Evolutionary conservation across 331 rosid genomes (phyloP).

Genomic region (Dryas integrifolia): DNA sequence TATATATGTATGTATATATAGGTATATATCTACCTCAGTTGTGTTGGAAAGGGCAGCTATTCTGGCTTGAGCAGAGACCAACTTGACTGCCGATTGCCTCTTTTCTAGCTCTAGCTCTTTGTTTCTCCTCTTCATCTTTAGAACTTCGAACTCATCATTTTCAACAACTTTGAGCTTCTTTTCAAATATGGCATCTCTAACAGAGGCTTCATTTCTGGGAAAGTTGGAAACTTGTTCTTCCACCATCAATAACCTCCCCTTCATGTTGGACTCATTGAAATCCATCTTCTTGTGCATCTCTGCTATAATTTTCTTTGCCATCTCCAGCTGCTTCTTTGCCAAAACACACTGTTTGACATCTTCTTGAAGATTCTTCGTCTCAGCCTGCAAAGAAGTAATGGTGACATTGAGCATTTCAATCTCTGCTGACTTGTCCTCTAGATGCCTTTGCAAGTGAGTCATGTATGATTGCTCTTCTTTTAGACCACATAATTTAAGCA

Average conservation of each 20-base stretch:
- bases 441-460: constrained; percentile 21
- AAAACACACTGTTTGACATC: constrained; percentile 26
- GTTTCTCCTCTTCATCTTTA: constrained; percentile 41
- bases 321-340: constrained; percentile 35
- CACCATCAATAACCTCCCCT: constrained; percentile 28
- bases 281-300: constrained; percentile 34
- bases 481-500: constrained; percentile 29
- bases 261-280: constrained; percentile 11
- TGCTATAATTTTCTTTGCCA: constrained; percentile 23
- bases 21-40: constrained; percentile 28
- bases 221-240: constrained; percentile 33
- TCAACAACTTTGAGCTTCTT: constrained; percentile 29
- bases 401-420: constrained; percentile 30
- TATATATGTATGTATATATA: too few relatives aligned
- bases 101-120: constrained; percentile 54
- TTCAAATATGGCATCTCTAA: constrained; percentile 17
- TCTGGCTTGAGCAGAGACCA: constrained; percentile 29
- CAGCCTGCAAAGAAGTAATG: constrained; percentile 34
- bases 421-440: constrained; percentile 28
- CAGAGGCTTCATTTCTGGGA: constrained; percentile 9
- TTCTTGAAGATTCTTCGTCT: constrained; percentile 31
- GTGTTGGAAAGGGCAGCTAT: constrained; percentile 22
- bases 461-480: constrained; percentile 35
- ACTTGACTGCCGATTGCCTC: constrained; percentile 35
- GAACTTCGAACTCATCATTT: constrained; percentile 29